Evolutionary conservation across 352 stramenopile species (phyloP).

Genomic region (Thraustochytrium sp.): DNA sequence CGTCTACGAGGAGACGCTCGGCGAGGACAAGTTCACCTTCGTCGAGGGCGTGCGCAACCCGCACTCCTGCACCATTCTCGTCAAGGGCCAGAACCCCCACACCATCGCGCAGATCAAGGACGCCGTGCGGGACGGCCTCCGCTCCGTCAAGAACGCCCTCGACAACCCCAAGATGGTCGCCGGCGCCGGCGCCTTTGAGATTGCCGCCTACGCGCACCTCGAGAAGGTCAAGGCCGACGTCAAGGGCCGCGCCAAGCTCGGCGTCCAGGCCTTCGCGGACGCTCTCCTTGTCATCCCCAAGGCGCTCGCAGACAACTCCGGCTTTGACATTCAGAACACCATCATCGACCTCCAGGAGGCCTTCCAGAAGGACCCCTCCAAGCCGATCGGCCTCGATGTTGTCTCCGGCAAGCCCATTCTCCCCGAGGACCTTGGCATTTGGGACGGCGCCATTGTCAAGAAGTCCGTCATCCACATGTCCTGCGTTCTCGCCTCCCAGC

Average conservation of each 20-base stretch:
- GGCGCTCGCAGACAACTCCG: conserved; percentile 96
- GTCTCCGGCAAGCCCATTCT: conserved; percentile 93
- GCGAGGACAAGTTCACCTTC: conserved; percentile 99
- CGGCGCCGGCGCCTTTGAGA: conserved; percentile 92
- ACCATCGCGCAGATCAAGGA: conserved; percentile 99
- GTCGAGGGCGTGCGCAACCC: conserved; percentile 94
- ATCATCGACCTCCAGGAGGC: conserved; percentile 91
- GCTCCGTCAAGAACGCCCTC: conserved; percentile 96
- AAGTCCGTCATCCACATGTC: conserved; percentile 94
- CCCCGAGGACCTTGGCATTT: conserved; percentile 90
- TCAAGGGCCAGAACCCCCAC: conserved; percentile 97
- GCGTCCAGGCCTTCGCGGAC: conserved; percentile 95
- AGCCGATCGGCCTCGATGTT: conserved; percentile 89
- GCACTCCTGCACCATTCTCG: conserved; percentile 94
- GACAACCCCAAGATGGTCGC: conserved; percentile 92
- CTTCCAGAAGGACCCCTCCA: conserved; percentile 62
- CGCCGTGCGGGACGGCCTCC: conserved; percentile 92
- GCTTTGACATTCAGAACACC: conserved; percentile 88
- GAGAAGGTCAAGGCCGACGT: conserved; percentile 66
- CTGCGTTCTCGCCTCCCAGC: conserved; percentile 94
- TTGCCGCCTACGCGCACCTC: conserved; percentile 80
- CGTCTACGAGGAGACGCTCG: conserved; percentile 95
- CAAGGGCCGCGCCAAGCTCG: conserved; percentile 93
- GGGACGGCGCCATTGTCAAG: conserved; percentile 98
- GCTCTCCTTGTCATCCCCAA: conserved; percentile 97